Percentiles rank a stretch among this genome's conserved stretches.
phyloP scores from a whole-genome alignment of 495 filamentous ascomycete genomes.

The Penicillium samsonianum region DNA sequence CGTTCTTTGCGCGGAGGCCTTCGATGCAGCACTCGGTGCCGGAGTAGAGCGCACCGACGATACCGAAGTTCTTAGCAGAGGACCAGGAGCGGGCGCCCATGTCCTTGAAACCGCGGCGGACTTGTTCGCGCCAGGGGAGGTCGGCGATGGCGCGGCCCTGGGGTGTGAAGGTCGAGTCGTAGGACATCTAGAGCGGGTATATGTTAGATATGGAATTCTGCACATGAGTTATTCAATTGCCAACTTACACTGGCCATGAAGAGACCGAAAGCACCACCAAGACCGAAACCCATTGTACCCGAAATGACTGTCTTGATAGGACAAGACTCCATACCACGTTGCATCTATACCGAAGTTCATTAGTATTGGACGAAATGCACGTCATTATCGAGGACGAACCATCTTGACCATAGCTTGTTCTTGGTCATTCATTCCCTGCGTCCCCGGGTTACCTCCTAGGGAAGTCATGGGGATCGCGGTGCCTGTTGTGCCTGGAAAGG shows the following conservation, averaged over 20 bases:
- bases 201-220: conserved; percentile 1
- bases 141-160: conserved; percentile 62
- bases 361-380: conserved; percentile 23
- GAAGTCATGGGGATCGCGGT: conserved; percentile 33
- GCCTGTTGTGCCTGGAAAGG: conserved; percentile 47
- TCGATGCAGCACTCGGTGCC: conserved; percentile 97
- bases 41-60: conserved; percentile 83
- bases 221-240: not conserved
- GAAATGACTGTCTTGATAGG: conserved; percentile 78
- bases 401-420: conserved; percentile 56
- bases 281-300: conserved; percentile 83
- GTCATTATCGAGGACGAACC: conserved; percentile 43
- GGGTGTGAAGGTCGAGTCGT: conserved; percentile 76
- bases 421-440: conserved; percentile 52
- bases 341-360: conserved; percentile 56
- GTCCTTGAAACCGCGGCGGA: conserved; percentile 83
- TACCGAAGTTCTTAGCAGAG: conserved; percentile 92
- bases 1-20: conserved; percentile 87
- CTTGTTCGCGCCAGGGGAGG: conserved; percentile 79
- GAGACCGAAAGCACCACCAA: conserved; percentile 89
- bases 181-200: conserved; percentile 68
- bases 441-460: conserved; percentile 30
- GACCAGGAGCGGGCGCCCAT: conserved; percentile 84
- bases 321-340: conserved; percentile 84
- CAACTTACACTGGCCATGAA: conserved; percentile 87